Conservation (phyloP, 345 rosid species). For the thale cress (Arabidopsis thaliana) region TAIR10.1 NC_003075.7:18042501-18043000, state of each 20-base stretch:
- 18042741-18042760: slow-evolving; percentile 85
- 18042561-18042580: neutral
- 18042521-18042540: neutral
- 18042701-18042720: slow-evolving; percentile 78
- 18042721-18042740: slow-evolving; percentile 94
- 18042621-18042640: slow-evolving; percentile 8
- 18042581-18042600: slow-evolving; percentile 5
- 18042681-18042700: slow-evolving; percentile 94
- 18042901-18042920: slow-evolving; percentile 87
- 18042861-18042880: slow-evolving; percentile 82
- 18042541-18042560: slow-evolving; percentile 8
- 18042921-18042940: slow-evolving; percentile 77
- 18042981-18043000: slow-evolving; percentile 62
- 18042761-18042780: slow-evolving; percentile 78
- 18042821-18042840: slow-evolving; percentile 18
- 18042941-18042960: slow-evolving; percentile 60
- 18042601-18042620: slow-evolving; percentile 7
- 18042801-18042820: slow-evolving; percentile 19
- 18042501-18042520: neutral
- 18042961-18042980: slow-evolving; percentile 47
- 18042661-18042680: slow-evolving; percentile 78
- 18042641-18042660: slow-evolving; percentile 6
- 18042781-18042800: slow-evolving; percentile 24
- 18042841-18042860: slow-evolving; percentile 50
- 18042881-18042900: slow-evolving; percentile 94